These are phyloP conservation scores for Ceratocystis eucalypticola DNA, from an alignment of 2,329 filamentous ascomycete species.

Conservation along the genomic window DNA sequence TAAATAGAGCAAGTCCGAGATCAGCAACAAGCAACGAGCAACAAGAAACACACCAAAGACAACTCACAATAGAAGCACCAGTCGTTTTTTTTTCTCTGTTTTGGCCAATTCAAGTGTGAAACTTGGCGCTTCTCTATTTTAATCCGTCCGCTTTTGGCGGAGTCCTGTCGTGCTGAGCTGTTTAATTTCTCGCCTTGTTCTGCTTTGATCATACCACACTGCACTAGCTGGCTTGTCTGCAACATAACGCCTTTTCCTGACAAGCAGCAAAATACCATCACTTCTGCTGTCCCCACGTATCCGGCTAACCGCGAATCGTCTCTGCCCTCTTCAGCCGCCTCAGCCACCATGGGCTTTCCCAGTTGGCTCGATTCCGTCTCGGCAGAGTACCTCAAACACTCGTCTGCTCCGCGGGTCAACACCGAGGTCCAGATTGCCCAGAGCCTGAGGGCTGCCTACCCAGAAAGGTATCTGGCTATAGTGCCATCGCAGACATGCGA, in stretches of 20 bases:
- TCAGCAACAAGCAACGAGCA: neutral
- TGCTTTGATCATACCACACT: neutral
- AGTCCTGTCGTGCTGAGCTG: neutral
- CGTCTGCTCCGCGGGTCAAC: constrained; percentile 29
- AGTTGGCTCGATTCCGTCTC: constrained; percentile 20
- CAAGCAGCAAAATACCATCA: neutral
- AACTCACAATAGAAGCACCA: neutral
- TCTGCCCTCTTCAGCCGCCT: neutral
- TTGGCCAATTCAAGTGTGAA: too few relatives aligned
- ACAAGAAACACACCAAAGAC: neutral
- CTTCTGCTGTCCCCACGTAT: neutral
- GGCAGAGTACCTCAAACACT: constrained; percentile 29
- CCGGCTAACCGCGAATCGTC: neutral
- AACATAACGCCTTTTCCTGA: neutral
- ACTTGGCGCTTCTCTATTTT: neutral
- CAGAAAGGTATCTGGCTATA: constrained; percentile 31
- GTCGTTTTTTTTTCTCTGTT: too few relatives aligned
- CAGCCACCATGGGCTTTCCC: neutral
- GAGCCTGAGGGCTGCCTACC: constrained; percentile 32
- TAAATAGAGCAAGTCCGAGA: neutral
- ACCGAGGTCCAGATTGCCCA: constrained; percentile 32
- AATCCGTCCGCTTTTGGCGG: neutral
- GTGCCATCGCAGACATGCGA: constrained; percentile 26
- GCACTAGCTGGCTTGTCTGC: neutral
- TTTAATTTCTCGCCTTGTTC: neutral